Evolutionary conservation across 345 rosid species (phyloP).

Genomic region (Mallotus nudiflorus): DNA sequence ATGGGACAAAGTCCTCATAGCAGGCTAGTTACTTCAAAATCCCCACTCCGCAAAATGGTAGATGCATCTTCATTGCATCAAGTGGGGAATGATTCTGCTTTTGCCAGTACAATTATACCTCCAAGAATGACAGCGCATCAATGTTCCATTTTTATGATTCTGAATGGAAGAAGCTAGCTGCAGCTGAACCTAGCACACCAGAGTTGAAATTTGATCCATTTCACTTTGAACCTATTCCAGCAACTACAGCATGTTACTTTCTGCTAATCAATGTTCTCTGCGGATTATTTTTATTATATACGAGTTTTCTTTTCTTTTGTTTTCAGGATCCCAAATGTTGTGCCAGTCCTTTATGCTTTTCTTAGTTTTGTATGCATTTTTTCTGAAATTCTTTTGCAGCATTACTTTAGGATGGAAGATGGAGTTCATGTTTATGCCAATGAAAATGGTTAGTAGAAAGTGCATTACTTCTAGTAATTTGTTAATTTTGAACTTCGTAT

Average conservation of each 20-base stretch:
- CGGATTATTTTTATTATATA: background rate
- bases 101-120: conserved; percentile 26
- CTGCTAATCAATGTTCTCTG: conserved; percentile 3
- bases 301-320: background rate
- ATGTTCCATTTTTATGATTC: conserved; percentile 21
- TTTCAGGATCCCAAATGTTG: background rate
- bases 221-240: conserved; percentile 44
- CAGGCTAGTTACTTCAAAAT: conserved; percentile 43
- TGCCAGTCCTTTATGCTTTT: background rate
- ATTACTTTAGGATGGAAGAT: conserved; percentile 50
- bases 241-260: conserved; percentile 40
- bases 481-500: background rate
- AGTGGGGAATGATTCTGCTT: conserved; percentile 28
- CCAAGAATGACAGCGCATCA: conserved; percentile 20
- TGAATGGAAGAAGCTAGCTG: conserved; percentile 41
- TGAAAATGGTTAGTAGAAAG: conserved; percentile 35
- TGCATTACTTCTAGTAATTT: background rate
- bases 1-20: too few relatives aligned
- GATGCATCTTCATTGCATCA: conserved; percentile 25
- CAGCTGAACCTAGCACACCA: conserved; percentile 20
- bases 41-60: conserved; percentile 23
- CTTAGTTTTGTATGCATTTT: background rate
- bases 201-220: conserved; percentile 35
- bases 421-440: conserved; percentile 51
- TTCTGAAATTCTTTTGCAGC: conserved; percentile 36